Base-by-base conservation (phyloP, 169 alveolate species). In the Besnoitia besnoiti region DNA sequence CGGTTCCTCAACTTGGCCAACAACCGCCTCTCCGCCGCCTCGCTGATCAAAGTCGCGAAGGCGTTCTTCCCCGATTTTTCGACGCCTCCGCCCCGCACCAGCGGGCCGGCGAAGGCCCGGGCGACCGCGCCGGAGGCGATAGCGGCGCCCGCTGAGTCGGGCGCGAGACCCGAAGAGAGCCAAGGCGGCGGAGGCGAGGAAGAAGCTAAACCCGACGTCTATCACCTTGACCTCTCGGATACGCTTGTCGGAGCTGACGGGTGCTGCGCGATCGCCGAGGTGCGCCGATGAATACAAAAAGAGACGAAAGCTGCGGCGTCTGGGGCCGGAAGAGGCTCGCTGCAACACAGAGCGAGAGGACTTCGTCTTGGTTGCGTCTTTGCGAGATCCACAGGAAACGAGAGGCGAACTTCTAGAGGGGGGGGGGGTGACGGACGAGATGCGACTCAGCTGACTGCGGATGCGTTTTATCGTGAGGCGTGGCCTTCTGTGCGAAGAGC, bases 251-350 rank as follows among this genome's bases (percentile, higher is more conserved):
- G 87, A 10, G 59, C 87, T 2, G 87, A 77, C 4, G 87, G 87
- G 37, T 77, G 87, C 87, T 77, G 87, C 87, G 49, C 87, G 37
- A 77, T 77, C 30, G 87, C 87, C 10, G 87, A 77, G 87, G 87
- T 77, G 44, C 7, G 80, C n/a, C n/a, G n/a, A n/a, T 1, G 44
- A 16, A 19, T 0, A 55, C 30, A 16, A 19, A 21, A n/a, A 3
- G 55, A 55, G 3, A 55, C 67, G 67, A 55, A n/a, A 55, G 67
- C 67, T 1, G 67, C 59, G 59, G 16, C 59, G 7, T 16, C 59
- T 7, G 16, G 59, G 16, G 59, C 59, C 59, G 33, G 77, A n/a
- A 27, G 77, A 61, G n/a, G 37, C 37, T 4, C 12, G 77, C n/a
- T n/a, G n/a, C n/a, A n/a, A n/a, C n/a, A n/a, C n/a, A n/a, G n/a